A percentile compares a stretch with the other conserved stretches of the same genome.
These are phyloP conservation scores for Parathielavia appendiculata DNA, from an alignment of 495 filamentous ascomycete genomes.

Conservation along the genomic window DNA sequence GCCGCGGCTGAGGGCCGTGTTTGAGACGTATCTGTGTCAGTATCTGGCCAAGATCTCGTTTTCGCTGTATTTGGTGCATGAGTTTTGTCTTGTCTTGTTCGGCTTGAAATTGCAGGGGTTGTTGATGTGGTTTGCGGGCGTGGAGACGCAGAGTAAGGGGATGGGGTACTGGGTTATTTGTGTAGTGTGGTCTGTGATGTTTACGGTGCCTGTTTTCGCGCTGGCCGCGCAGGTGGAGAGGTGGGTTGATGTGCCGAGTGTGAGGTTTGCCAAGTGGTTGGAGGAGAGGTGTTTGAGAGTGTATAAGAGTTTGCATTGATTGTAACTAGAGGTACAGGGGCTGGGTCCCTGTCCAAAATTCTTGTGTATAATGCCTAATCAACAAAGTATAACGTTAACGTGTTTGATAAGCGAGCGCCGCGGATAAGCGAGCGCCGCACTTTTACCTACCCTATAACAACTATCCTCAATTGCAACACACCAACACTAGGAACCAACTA, in stretches of 20 bases:
- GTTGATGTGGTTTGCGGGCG: background rate
- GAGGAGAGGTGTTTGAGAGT: constrained; percentile 4
- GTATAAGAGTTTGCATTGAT: background rate
- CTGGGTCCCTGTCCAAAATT: too few species aligned
- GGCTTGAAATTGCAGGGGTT: background rate
- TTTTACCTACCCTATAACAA: too few species aligned
- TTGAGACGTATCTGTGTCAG: constrained; percentile 13
- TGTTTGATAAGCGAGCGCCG: too few species aligned
- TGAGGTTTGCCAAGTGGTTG: constrained; percentile 5
- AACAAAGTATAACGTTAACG: too few species aligned
- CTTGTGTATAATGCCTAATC: too few species aligned
- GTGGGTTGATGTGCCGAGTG: constrained; percentile 7
- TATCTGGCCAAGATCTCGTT: constrained; percentile 18
- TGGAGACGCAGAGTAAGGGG: background rate
- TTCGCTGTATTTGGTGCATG: constrained; percentile 12
- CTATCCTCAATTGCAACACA: too few species aligned
- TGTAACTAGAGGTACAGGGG: too few species aligned
- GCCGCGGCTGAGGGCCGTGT: background rate
- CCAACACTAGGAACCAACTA: too few species aligned
- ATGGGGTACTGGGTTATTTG: background rate
- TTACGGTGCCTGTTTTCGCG: constrained; percentile 1
- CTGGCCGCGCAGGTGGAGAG: constrained; percentile 6
- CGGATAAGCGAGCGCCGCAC: too few species aligned
- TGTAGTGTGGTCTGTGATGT: background rate
- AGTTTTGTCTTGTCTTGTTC: constrained; percentile 7